Evolutionary conservation across 768 basidiomycete genomes (phyloP), one percentile per base, ranked within the genome.

Genomic region (Kwoniella pini): DNA sequence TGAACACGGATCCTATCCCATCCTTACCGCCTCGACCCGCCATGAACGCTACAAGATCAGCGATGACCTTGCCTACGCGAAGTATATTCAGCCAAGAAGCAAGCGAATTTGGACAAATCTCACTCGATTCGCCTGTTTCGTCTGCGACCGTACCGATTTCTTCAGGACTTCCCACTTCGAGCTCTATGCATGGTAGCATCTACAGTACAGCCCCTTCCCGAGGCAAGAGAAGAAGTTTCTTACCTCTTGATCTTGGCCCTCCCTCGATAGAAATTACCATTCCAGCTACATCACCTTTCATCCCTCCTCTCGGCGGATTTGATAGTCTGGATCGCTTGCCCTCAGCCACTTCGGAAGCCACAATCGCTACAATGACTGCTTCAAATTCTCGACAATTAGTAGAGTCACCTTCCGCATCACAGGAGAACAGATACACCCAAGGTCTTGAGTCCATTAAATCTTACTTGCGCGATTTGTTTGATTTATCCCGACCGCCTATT

Each of bases 401-500:
- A 21, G 48, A 42, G 13, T 44, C 49, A 10, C 28, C 60, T 15
- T 57, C 58, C 30, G 39, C 50, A 19, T 50, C 55, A 2, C 17
- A 24, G 21, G 71, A 75, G 36, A 43, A 60, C 22, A 54, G 69
- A 9, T 78, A 79, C 55, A 60, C 71, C 1, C 52, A 57, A 6
- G 92, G 91, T 30, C 82, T 99, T 53, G 85, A 90, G 56, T 89
- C 90, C 10, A 86, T 99, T 17, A 94, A 98, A 88, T 91, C 92
- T 6, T 99, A 98, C 78, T 83, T 99, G 19, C 86, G 87, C 70
- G 96, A 99, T 70, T 88, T 99, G 86, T 88, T 93, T 72, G 96
- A 99, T 72, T 82, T 99, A 28, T 87, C 87, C 17, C 86, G 66
- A 84, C 86, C 19, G 48, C 86, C 88, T 13, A 90, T 90, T 3